phyloP scores from a whole-genome alignment of 148 eudicot genomes.

The Polygonum aviculare region DNA sequence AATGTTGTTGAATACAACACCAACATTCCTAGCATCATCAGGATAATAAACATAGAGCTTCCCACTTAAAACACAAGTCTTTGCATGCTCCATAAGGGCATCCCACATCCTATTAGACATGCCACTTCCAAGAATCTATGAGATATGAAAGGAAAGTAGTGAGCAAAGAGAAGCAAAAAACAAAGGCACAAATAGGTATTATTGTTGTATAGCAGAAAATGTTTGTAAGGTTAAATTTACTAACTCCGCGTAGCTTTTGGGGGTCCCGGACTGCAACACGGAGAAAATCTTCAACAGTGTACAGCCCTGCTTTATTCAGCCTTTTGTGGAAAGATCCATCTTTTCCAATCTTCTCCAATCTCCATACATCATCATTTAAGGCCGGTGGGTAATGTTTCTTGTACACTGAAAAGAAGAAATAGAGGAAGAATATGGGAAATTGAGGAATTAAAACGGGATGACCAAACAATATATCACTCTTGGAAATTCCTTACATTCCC shows the following conservation, averaged over 20 bases:
- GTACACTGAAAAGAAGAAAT: conserved; percentile 45
- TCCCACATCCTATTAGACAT: conserved; percentile 99
- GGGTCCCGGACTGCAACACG: conserved; percentile 81
- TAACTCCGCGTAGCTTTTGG: conserved; percentile 65
- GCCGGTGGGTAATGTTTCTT: conserved; percentile 99
- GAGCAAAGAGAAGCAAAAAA: not conserved
- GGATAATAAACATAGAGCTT: conserved; percentile 79
- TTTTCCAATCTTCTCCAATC: conserved; percentile 98
- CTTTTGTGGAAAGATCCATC: conserved; percentile 98
- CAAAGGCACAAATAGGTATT: not conserved
- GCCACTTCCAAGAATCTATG: conserved; percentile 90
- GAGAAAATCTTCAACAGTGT: conserved; percentile 79
- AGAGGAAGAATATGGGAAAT: conserved; percentile 10
- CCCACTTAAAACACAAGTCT: conserved; percentile 82
- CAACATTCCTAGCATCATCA: conserved; percentile 61
- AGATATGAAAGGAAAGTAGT: not conserved
- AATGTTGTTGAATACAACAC: conserved; percentile 82
- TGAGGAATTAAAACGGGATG: not conserved
- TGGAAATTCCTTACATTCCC: conserved; percentile 61
- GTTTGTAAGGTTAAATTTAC: conserved; percentile 16
- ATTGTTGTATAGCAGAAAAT: not conserved
- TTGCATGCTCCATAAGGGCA: conserved; percentile 85
- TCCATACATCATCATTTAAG: conserved; percentile 88
- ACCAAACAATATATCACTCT: not conserved
- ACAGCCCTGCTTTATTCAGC: conserved; percentile 48